Evolutionary conservation across 2,329 filamentous ascomycete species (phyloP).

Genomic region (Pseudocercospora musae): DNA sequence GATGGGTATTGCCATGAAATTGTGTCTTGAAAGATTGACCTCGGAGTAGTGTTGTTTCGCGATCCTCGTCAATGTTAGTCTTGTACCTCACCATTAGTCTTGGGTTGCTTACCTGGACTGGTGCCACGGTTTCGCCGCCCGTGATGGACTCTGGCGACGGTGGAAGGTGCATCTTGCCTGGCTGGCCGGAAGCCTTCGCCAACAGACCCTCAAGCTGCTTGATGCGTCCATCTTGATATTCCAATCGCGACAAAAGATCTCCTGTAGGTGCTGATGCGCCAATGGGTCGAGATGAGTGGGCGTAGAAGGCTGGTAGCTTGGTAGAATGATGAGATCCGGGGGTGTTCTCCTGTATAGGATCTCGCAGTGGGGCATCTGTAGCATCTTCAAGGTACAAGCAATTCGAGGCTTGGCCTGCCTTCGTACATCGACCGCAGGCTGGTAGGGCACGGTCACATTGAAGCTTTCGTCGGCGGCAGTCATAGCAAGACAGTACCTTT

Average conservation of each 20-base stretch:
- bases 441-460: conserved; percentile 47
- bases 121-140: conserved; percentile 15
- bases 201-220: conserved; percentile 31
- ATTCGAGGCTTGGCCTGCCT: conserved; percentile 41
- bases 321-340: not conserved
- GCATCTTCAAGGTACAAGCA: conserved; percentile 41
- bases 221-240: conserved; percentile 29
- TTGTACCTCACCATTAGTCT: not conserved
- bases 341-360: conserved; percentile 14
- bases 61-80: conserved; percentile 13
- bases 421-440: conserved; percentile 44
- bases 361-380: conserved; percentile 27
- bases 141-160: conserved; percentile 28
- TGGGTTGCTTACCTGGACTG: conserved; percentile 9
- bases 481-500: conserved; percentile 47
- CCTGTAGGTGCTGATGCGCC: conserved; percentile 14
- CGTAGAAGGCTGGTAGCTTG: conserved; percentile 30
- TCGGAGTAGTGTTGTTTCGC: conserved; percentile 42
- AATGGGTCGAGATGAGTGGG: conserved; percentile 26
- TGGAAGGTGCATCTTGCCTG: conserved; percentile 19
- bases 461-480: conserved; percentile 47
- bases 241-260: conserved; percentile 27
- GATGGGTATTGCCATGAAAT: conserved; percentile 44
- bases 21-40: conserved; percentile 46
- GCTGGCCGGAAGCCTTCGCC: conserved; percentile 15